Evolutionary conservation across 441 rosid genomes (phyloP), one percentile per base, ranked within the genome.

Genomic region (Corymbia citriodora): DNA sequence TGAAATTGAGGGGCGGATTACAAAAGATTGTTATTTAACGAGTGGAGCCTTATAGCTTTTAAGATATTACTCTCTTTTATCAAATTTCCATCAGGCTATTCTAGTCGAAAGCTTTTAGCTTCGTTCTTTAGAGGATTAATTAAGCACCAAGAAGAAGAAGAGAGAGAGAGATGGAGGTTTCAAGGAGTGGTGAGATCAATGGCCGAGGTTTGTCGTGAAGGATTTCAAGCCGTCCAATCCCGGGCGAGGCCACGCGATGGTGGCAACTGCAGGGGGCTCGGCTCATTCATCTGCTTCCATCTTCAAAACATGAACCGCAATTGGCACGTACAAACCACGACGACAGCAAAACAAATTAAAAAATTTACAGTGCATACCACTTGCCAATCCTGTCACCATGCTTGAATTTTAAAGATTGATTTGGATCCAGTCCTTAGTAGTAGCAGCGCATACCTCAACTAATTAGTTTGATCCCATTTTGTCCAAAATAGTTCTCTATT

Each of bases 171-270:
- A 82, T 49, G 55, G 87, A 14, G 33, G 31, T 27, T 48, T 82
- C 87, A 10, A 82, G 29, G 48, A 40, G 40, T 40, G 40, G 40
- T n/a, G 48, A 82, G 49, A 40, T 82, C 90, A 92, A 92, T 53
- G 89, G 91, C 11, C 90, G 92, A 83, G 90, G 92, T 88, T 88
- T 90, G 63, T 87, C 92, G 36, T 88, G 90, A 89, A 91, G 92
- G 88, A 82, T 88, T 27, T 50, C 90, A 25, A 65, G 95, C 92
- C 96, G 97, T 90, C 95, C 93, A 53, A 92, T 94, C 25, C 88
- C 70, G 3, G 68, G 70, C 23, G 70, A 87, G 88, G 88, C 29
- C 27, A 31, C 21, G 70, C 33, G 88, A 87, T 55, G 88, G 48
- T 53, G 70, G 88, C 49, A 7, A 87, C 33, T 23, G 88, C 19